Conservation (phyloP, 2,329 filamentous ascomycete genomes). For the Aspergillus flavus region DNA sequence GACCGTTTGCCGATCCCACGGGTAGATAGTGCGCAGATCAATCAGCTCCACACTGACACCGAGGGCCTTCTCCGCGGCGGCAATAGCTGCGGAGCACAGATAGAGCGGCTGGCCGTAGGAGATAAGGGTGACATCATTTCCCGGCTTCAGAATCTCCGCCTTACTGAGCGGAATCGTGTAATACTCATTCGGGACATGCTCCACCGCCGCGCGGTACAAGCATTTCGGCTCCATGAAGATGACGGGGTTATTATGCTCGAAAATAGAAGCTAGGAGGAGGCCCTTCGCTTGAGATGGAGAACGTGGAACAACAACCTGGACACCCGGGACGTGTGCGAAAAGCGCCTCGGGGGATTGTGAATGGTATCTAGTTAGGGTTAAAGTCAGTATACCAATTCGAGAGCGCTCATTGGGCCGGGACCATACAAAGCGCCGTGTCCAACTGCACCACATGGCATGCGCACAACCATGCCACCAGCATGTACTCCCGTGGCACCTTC, state of each 20-base stretch:
- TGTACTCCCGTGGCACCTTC: conserved; percentile 66
- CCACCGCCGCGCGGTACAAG: conserved; percentile 85
- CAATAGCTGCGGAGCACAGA: conserved; percentile 75
- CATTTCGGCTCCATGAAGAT: conserved; percentile 95
- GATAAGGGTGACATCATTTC: conserved; percentile 78
- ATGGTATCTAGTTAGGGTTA: conserved; percentile 61
- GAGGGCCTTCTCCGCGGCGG: conserved; percentile 72
- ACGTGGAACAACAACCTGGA: conserved; percentile 82
- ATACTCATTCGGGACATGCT: conserved; percentile 79
- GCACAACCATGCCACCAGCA: conserved; percentile 78
- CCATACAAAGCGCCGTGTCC: conserved; percentile 77
- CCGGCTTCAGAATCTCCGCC: conserved; percentile 79
- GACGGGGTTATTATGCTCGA: conserved; percentile 77
- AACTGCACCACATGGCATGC: conserved; percentile 89
- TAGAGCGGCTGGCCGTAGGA: conserved; percentile 91
- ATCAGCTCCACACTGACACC: conserved; percentile 82
- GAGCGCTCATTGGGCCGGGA: neutral
- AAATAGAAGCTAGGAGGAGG: conserved; percentile 74
- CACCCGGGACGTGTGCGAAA: conserved; percentile 84
- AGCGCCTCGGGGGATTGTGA: conserved; percentile 86
- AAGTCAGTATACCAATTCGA: neutral
- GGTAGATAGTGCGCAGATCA: conserved; percentile 84
- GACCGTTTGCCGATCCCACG: conserved; percentile 84
- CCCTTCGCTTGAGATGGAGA: conserved; percentile 89
- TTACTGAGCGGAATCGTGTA: conserved; percentile 85